These are phyloP conservation scores for Trichoderma aggressivum DNA, from an alignment of 2,329 filamentous ascomycete genomes.

Conservation along the genomic window DNA sequence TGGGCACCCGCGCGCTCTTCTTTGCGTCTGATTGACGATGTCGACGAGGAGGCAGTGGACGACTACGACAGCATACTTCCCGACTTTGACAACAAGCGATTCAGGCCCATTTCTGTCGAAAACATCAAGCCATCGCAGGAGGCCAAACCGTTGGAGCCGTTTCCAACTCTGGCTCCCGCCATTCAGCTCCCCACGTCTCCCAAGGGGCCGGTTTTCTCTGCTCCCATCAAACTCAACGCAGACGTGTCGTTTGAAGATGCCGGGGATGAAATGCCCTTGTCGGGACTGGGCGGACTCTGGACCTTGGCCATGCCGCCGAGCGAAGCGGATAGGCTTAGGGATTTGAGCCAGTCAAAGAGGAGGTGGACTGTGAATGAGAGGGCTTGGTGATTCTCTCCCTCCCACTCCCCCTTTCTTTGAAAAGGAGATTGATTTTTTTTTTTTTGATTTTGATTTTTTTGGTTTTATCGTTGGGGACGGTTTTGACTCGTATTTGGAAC, in stretches of 20 bases:
- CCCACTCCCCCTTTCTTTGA: neutral
- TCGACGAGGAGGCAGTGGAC: conserved; percentile 43
- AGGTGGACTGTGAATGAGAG: conserved; percentile 56
- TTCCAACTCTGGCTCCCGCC: neutral
- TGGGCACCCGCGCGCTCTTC: conserved; percentile 39
- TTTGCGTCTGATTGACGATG: conserved; percentile 43
- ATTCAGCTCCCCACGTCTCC: conserved; percentile 19
- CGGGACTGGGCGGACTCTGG: conserved; percentile 42
- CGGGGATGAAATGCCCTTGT: conserved; percentile 32
- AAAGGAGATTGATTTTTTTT: neutral
- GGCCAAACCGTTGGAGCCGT: neutral
- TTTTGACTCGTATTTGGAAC: neutral
- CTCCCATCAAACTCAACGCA: conserved; percentile 36
- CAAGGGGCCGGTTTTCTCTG: conserved; percentile 32
- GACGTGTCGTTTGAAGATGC: conserved; percentile 31
- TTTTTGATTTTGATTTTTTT: neutral
- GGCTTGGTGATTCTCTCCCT: conserved; percentile 19
- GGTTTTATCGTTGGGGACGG: neutral
- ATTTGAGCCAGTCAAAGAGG: conserved; percentile 47
- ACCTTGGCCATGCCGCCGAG: conserved; percentile 42
- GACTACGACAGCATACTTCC: conserved; percentile 51
- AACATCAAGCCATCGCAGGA: neutral
- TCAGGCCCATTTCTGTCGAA: conserved; percentile 22
- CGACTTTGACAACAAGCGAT: conserved; percentile 47
- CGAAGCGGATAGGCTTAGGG: conserved; percentile 45